A percentile compares a stretch with the other conserved stretches of the same genome.
Evolutionary conservation across 2,329 filamentous ascomycete species (phyloP).

Genomic region (Pseudogymnoascus sp.): DNA sequence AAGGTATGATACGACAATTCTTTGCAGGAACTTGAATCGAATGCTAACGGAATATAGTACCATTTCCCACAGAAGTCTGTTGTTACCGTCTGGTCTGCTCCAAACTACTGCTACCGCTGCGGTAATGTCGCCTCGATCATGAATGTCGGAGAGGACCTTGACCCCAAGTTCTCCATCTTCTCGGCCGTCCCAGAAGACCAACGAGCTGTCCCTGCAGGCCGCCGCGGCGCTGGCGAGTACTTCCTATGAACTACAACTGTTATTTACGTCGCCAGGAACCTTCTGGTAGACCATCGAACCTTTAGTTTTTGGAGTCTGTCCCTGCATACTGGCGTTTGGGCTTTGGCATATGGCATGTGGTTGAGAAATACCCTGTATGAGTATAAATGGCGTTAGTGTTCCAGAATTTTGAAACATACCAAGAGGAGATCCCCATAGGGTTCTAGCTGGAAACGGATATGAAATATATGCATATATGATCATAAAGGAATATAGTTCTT

Average conservation of each 20-base stretch:
- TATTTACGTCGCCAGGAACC: conserved; percentile 7
- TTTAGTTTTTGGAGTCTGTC: conserved; percentile 8
- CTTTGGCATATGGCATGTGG: conserved; percentile 11
- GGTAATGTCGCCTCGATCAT: conserved; percentile 67
- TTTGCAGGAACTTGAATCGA: background rate
- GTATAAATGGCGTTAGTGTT: conserved; percentile 9
- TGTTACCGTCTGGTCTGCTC: conserved; percentile 60
- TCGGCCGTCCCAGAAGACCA: conserved; percentile 80
- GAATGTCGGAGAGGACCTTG: conserved; percentile 76
- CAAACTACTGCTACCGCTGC: conserved; percentile 40
- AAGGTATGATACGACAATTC: conserved; percentile 38
- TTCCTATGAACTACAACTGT: conserved; percentile 43
- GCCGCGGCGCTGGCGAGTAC: conserved; percentile 60
- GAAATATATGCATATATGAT: conserved; percentile 9
- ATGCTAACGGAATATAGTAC: conserved; percentile 48
- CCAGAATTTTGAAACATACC: background rate
- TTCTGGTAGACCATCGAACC: background rate
- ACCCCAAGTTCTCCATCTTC: conserved; percentile 89
- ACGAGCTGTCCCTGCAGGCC: conserved; percentile 67
- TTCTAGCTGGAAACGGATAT: background rate
- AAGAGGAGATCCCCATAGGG: background rate
- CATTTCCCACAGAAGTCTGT: conserved; percentile 94
- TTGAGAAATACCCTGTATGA: conserved; percentile 11
- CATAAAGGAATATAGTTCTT: conserved; percentile 6
- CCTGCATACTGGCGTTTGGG: conserved; percentile 9